Evolutionary conservation across 2,329 filamentous ascomycete genomes (phyloP), one percentile per base, ranked within the genome.

Genomic region (Phialophora macrospora): DNA sequence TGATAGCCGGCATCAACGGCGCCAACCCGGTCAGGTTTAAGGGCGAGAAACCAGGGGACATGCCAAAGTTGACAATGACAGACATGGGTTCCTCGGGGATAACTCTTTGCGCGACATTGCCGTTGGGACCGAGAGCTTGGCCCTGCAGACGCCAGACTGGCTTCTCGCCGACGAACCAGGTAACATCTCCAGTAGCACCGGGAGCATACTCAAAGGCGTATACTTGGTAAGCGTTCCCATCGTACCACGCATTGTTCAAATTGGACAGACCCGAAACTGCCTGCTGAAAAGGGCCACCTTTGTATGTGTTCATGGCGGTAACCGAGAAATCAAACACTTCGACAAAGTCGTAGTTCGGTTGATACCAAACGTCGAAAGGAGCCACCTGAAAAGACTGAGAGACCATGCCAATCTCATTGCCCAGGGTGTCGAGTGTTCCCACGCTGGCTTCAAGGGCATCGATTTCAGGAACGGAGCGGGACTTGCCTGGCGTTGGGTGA

Each of bases 381-480:
- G 88, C 89, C 64, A 87, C 81, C 72, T 90, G 88, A 73, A 85
- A 83, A 75, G 85, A 88, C 71, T 91, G 87, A 6, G 88, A 90
- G 1, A 86, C 88, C 22, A 81, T 79, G 54, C 88, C 88, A 56
- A 88, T 81, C 38, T 80, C 80, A n/a, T 80, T 80, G 34, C 78
- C 80, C 22, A 81, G 74, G n/a, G 80, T 78, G 46, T 84, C 82
- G 26, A 88, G 72, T 20, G 80, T 79, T 5, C 76, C 78, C 14
- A 87, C 85, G 70, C 84, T 88, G n/a, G 86, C 89, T 81, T 91
- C 89, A 49, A 91, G 79, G 12, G 84, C 87, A 82, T 91, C 89
- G 67, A 91, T 90, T 80, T 91, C 89, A 0, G 89, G 89, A 1
- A 88, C 86, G 64, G 85, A 86, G 26, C 89, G 84, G 58, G 88